Conservation (phyloP, 2,329 filamentous ascomycete genomes). For the Phyllosticta citribraziliensis region DNA sequence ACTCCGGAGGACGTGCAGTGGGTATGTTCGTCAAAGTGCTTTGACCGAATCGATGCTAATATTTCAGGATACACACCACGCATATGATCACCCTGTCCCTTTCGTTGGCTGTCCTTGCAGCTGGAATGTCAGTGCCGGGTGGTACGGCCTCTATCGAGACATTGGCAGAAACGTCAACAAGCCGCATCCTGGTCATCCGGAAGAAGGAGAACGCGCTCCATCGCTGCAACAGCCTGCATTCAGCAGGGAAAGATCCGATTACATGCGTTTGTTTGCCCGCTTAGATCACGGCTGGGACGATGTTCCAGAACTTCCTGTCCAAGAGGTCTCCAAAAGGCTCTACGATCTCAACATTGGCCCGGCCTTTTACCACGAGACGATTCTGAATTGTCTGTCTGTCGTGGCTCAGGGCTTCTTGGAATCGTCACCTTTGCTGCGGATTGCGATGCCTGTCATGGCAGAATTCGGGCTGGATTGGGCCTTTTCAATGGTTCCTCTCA, state of each 20-base stretch:
- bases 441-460: not conserved
- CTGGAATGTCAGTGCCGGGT: not conserved
- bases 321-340: not conserved
- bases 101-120: not conserved
- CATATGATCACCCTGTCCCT: not conserved
- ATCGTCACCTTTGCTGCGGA: not conserved
- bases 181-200: not conserved
- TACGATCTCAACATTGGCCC: not conserved
- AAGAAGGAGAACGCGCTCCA: not conserved
- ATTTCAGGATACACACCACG: not conserved
- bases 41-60: not conserved
- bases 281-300: not conserved
- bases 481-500: not conserved
- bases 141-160: not conserved
- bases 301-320: not conserved
- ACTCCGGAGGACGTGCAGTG: not conserved
- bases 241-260: not conserved
- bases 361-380: not conserved
- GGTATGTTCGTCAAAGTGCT: not conserved
- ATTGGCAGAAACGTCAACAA: not conserved
- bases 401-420: not conserved
- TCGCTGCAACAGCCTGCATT: not conserved
- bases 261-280: not conserved
- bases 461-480: not conserved
- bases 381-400: not conserved